phyloP scores from a whole-genome alignment of 345 rosid species.

The Gynandropsis gynandra region DNA sequence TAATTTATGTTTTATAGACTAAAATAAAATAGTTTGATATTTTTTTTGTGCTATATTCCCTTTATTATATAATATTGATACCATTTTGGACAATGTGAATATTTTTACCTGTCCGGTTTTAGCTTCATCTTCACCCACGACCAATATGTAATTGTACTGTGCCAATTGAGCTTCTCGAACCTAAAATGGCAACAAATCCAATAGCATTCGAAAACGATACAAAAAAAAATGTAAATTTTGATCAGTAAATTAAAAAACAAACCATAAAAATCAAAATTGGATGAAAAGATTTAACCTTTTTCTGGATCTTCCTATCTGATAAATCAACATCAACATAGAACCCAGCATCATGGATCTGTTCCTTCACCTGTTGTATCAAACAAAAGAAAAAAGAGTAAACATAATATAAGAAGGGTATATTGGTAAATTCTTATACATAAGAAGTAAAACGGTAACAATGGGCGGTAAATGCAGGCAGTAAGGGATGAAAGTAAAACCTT shows the following conservation, averaged over 20 bases:
- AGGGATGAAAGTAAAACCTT: constrained; percentile 31
- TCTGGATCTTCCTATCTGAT: constrained; percentile 55
- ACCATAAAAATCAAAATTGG: neutral
- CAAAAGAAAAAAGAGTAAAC: neutral
- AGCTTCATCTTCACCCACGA: constrained; percentile 69
- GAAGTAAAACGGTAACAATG: neutral
- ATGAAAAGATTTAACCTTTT: constrained; percentile 50
- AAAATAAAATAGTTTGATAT: no score
- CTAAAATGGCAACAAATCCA: constrained; percentile 29
- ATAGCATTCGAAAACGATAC: constrained; percentile 11
- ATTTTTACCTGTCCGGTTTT: constrained; percentile 66
- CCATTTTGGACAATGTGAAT: no score
- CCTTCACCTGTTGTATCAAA: constrained; percentile 38
- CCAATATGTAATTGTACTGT: constrained; percentile 68
- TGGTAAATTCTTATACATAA: neutral
- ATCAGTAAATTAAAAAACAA: no score
- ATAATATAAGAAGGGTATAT: no score
- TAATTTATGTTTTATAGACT: no score
- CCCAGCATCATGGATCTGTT: constrained; percentile 52
- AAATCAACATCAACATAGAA: constrained; percentile 59
- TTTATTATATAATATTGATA: no score
- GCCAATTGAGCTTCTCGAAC: constrained; percentile 70
- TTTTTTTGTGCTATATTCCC: no score
- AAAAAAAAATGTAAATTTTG: neutral
- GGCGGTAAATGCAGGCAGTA: no score